phyloP scores from a whole-genome alignment of 1,284 basidiomycete genomes.

The Apiotrichum akiyoshidainum region DNA sequence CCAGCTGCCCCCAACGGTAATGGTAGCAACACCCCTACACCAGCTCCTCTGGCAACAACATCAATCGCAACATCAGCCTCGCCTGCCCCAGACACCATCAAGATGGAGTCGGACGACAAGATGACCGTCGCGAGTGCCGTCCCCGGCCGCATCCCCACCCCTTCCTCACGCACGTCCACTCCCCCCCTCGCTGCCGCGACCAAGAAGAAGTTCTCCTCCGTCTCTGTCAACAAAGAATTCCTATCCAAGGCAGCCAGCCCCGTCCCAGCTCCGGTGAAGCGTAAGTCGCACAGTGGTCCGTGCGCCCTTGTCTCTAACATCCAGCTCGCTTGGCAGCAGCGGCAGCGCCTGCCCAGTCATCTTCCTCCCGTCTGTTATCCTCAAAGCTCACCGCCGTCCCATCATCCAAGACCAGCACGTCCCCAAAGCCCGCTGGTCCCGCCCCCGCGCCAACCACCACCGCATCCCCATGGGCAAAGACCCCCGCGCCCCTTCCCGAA shows the following conservation, averaged over 20 bases:
- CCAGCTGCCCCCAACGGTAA: background rate
- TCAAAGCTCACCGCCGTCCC: constrained; percentile 70
- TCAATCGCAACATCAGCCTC: background rate
- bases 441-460: constrained; percentile 23
- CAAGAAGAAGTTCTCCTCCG: constrained; percentile 77
- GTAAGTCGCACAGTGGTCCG: constrained; percentile 6
- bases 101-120: constrained; percentile 1
- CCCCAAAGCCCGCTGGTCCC: constrained; percentile 31
- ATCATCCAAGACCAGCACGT: constrained; percentile 31
- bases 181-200: constrained; percentile 33
- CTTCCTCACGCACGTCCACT: constrained; percentile 43
- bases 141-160: constrained; percentile 29
- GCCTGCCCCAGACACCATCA: background rate
- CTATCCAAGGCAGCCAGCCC: constrained; percentile 67
- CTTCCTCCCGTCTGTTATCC: constrained; percentile 69
- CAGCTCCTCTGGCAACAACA: background rate
- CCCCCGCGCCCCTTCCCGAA: constrained; percentile 23
- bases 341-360: constrained; percentile 47
- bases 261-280: constrained; percentile 27
- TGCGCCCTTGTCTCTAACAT: background rate
- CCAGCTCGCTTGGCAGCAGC: constrained; percentile 52
- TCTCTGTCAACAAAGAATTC: constrained; percentile 92
- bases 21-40: background rate
- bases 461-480: constrained; percentile 47
- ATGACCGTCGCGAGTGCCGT: constrained; percentile 12